Conservation (phyloP, 2,329 filamentous ascomycete species). For the Lachnellula arida region DNA sequence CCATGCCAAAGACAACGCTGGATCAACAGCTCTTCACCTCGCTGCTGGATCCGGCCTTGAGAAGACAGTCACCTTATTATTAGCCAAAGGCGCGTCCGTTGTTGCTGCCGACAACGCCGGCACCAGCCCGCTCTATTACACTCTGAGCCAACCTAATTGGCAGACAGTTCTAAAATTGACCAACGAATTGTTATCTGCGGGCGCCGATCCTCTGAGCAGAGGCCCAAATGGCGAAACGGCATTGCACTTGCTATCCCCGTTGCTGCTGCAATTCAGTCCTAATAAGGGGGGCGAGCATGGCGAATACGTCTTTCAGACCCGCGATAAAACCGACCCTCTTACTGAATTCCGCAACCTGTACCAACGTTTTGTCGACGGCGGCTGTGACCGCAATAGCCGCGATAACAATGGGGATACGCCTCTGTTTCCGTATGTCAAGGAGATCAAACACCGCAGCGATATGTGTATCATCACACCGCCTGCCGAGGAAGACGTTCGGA, state of each 20-base stretch:
- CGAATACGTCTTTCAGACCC: background rate
- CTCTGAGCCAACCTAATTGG: background rate
- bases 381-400: background rate
- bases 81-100: background rate
- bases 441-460: background rate
- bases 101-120: background rate
- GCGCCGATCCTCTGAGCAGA: slow-evolving; percentile 1
- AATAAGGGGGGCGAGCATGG: background rate
- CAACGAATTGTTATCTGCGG: background rate
- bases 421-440: slow-evolving; percentile 2
- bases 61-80: background rate
- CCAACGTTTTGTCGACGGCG: background rate
- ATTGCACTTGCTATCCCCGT: slow-evolving; percentile 1
- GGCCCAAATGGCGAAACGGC: slow-evolving; percentile 1
- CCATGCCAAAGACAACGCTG: slow-evolving; percentile 6
- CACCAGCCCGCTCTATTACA: background rate
- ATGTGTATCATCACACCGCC: background rate
- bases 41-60: background rate
- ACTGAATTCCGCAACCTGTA: background rate
- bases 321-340: background rate
- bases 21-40: slow-evolving; percentile 7
- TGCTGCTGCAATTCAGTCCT: background rate
- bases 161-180: background rate
- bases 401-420: slow-evolving; percentile 3
- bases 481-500: background rate